These are phyloP conservation scores for Stephania cephalantha DNA, from an alignment of 164 flowering plant species.

Conservation along the genomic window DNA sequence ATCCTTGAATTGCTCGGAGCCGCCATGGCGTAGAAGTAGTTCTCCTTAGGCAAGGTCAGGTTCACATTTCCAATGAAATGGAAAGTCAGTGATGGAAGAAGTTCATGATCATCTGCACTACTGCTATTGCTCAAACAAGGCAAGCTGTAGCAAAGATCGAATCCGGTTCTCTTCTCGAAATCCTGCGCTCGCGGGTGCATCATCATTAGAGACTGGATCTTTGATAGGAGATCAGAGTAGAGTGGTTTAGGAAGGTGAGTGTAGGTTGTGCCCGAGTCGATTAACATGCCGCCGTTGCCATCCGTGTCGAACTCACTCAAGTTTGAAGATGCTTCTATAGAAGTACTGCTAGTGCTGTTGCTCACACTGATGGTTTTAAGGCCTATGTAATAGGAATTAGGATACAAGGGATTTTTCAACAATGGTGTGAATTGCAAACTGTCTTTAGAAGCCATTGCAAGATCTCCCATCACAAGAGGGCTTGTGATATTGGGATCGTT, in stretches of 20 bases:
- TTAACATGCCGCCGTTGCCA: conserved; percentile 72
- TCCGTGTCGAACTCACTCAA: conserved; percentile 44
- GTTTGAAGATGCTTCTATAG: conserved; percentile 27
- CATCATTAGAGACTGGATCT: conserved; percentile 25
- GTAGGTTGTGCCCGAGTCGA: conserved; percentile 76
- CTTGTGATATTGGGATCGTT: conserved; percentile 64
- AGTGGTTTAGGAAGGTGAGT: conserved; percentile 61
- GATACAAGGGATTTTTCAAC: conserved; percentile 48
- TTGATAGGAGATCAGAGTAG: conserved; percentile 37
- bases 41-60: conserved; percentile 46
- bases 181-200: conserved; percentile 37
- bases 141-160: conserved; percentile 56
- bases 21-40: conserved; percentile 49
- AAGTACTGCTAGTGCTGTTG: conserved; percentile 10
- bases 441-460: conserved; percentile 44
- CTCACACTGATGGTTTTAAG: conserved; percentile 46
- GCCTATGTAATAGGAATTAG: conserved; percentile 58
- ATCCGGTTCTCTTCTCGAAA: conserved; percentile 39
- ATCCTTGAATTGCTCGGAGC: conserved; percentile 41
- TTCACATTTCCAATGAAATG: conserved; percentile 58
- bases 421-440: conserved; percentile 55
- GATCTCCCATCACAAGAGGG: conserved; percentile 57
- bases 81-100: conserved; percentile 47
- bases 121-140: conserved; percentile 33
- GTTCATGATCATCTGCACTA: conserved; percentile 12